A percentile compares a stretch with the other conserved stretches of the same genome.
These are phyloP conservation scores for Eucalyptus virginea DNA, from an alignment of 345 rosid genomes.

Conservation along the genomic window DNA sequence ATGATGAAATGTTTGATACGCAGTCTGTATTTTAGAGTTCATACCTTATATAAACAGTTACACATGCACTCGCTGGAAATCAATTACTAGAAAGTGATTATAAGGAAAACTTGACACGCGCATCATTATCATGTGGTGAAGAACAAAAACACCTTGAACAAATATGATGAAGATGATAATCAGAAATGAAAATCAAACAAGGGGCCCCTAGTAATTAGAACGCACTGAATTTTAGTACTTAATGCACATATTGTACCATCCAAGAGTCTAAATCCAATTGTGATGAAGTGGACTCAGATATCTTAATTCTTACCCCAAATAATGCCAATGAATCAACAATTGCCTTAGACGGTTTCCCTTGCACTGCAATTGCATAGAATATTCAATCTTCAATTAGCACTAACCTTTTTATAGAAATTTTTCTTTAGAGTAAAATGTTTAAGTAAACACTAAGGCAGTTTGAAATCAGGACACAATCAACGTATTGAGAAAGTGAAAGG, in stretches of 20 bases:
- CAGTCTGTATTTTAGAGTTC: neutral
- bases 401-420: neutral
- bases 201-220: neutral
- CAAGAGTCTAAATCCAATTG: neutral
- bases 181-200: neutral
- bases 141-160: neutral
- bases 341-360: conserved; percentile 87
- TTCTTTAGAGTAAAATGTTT: neutral
- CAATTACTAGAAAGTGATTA: neutral
- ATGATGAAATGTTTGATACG: neutral
- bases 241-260: neutral
- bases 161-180: neutral
- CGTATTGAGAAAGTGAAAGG: neutral
- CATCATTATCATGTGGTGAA: neutral
- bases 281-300: neutral
- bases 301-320: conserved; percentile 62
- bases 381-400: neutral
- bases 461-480: neutral
- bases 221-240: neutral
- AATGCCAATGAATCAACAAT: conserved; percentile 88
- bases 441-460: neutral
- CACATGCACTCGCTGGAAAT: neutral
- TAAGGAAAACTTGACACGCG: neutral
- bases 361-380: conserved; percentile 39
- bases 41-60: neutral